Conservation (phyloP, 192 early-diverging fungal species). For the Neocallimastix lanati region DNA sequence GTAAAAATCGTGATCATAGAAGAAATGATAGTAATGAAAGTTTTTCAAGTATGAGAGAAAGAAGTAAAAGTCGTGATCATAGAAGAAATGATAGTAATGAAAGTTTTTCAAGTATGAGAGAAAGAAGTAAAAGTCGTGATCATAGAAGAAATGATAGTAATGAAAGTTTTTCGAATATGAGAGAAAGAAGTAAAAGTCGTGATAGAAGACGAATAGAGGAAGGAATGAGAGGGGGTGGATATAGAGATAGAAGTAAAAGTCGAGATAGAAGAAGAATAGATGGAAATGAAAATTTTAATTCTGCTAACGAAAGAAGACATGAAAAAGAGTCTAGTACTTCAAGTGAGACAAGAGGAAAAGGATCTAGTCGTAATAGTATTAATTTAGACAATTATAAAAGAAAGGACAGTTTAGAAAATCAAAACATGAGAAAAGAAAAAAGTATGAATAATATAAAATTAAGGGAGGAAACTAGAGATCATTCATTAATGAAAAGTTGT, state of each 20-base stretch:
- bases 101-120: too few species aligned
- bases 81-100: background rate
- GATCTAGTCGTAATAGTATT: background rate
- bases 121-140: too few species aligned
- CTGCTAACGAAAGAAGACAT: background rate
- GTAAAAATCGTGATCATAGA: background rate
- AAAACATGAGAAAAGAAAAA: background rate
- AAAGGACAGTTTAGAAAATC: background rate
- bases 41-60: too few species aligned
- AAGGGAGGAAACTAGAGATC: background rate
- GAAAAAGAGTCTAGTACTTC: background rate
- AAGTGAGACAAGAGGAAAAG: background rate
- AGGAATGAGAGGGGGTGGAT: too few species aligned
- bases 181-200: too few species aligned
- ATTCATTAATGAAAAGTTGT: background rate
- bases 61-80: background rate
- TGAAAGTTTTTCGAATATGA: too few species aligned
- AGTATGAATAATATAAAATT: background rate
- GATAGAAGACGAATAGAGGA: too few species aligned
- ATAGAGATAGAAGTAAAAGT: too few species aligned
- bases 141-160: too few species aligned
- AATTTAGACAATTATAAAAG: background rate
- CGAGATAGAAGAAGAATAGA: too few species aligned
- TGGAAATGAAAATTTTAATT: too few species aligned
- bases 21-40: too few species aligned